Evolutionary conservation across 2,329 filamentous ascomycete species (phyloP), one percentile per base, ranked within the genome.

Genomic region (Huntiella abstrusa): DNA sequence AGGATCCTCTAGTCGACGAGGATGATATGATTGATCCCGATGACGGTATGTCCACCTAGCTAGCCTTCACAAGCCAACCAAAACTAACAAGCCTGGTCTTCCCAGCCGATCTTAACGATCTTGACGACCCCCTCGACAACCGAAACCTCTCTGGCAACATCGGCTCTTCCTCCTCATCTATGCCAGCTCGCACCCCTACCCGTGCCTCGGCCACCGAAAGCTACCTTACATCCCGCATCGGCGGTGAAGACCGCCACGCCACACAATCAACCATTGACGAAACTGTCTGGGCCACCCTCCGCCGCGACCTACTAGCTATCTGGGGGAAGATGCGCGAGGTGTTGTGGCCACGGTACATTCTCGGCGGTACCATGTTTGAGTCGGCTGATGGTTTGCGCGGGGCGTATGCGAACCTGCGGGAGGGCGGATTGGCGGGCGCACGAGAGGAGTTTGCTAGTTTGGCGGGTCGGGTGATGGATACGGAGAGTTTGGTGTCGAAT

Each of bases 261-360:
- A 75, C 86, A 5, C 77, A 80, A 53, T 93, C 92, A 64, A 98
- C 91, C 40, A 92, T 98, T 61, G 91, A 98, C 62, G 91, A 98
- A 65, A 80, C 78, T 1, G 91, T 98, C 36, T 98, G 91, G 91
- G 84, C 88, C 38, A 98, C 91, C n/a, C 69, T 98, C 51, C 84
- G 83, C 45, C 80, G 91, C 54, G 91, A 98, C 61, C 66, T 98
- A 53, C 64, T 88, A 5, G 91, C 86, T 19, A 85, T 96, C 33
- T 96, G 91, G 88, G 83, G 84, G 64, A 98, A 98, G 71, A 85
- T 98, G 79, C 80, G 83, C 61, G 88, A 95, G 68, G 91, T 98
- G 35, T 75, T 98, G 51, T 98, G 85, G 64, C 91, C 91, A 13
- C 87, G 87, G 58, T 96, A 96, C 65, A 71, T 98, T 42, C 79